Evolutionary conservation across 352 stramenopile genomes (phyloP), one percentile per base, ranked within the genome.

Genomic region (Globisporangium camurandrum): DNA sequence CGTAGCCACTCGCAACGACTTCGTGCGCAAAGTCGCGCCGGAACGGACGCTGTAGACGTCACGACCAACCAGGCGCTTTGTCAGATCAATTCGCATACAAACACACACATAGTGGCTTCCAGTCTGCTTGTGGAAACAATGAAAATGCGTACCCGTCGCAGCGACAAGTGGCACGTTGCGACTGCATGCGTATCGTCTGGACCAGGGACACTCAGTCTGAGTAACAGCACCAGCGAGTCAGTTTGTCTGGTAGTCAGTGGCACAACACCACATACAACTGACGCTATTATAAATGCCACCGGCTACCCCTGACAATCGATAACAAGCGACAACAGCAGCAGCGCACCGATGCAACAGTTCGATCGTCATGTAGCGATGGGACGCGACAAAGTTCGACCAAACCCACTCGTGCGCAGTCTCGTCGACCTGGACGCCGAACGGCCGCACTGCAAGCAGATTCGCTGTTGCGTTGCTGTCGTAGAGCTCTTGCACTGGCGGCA

Each of bases 361-460:
- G 23, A 90, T 51, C 11, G 62, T 81, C 67, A 90, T 71, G 38
- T 75, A 75, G 24, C 65, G 75, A 57, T 85, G 69, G 2, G 78
- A 64, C 9, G 75, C 84, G 30, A 86, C 69, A 39, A 86, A 63
- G 43, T 86, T 90, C 11, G 67, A 58, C 56, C 61, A 82, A 7
- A 91, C 38, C 72, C 75, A 91, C 34, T 82, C 72, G 11, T 88
- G 57, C 3, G 81, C 69, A 48, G 50, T 73, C 51, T 90, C 67
- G 47, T 90, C 76, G 17, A 93, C 71, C 52, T 87, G 70, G 1
- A 90, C 65, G 1, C 82, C 82, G 46, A 90, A 90, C 3, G 64
- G 69, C 16, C 82, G 67, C 41, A 93, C 63, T 1, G 76, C 75
- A 8, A 93, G 56, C 42, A 89, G 38, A 5, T 44, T 36, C 24